Evolutionary conservation across 2,329 filamentous ascomycete genomes (phyloP).

Genomic region (Colletotrichum ledebouriae): DNA sequence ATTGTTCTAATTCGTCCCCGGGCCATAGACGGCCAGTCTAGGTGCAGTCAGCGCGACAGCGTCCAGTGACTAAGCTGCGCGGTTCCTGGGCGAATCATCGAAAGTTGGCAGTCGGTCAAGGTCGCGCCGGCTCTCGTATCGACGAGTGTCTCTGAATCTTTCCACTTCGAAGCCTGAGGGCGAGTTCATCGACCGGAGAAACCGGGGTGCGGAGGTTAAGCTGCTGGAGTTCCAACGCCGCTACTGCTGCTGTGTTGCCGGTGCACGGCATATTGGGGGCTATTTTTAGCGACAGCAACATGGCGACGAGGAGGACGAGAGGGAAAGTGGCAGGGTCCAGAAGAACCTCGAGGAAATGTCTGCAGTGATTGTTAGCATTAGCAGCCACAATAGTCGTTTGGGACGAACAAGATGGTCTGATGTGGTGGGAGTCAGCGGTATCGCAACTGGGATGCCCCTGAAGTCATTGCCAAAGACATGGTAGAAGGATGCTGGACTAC

Average conservation of each 20-base stretch:
- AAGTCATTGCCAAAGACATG: constrained; percentile 31
- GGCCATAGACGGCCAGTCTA: background rate
- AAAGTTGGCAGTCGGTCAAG: constrained; percentile 11
- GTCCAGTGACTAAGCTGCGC: constrained; percentile 16
- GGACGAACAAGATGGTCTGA: constrained; percentile 40
- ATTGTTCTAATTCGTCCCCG: constrained; percentile 11
- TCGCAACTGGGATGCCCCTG: constrained; percentile 21
- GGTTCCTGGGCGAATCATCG: constrained; percentile 22
- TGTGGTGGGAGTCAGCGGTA: constrained; percentile 20
- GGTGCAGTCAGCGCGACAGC: constrained; percentile 2
- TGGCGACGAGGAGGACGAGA: background rate
- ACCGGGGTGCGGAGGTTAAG: background rate
- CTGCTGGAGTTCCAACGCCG: background rate
- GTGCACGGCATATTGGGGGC: constrained; percentile 12
- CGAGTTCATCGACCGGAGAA: background rate
- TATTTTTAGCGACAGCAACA: constrained; percentile 33
- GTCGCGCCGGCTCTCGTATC: constrained; percentile 7
- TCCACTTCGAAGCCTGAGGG: constrained; percentile 1
- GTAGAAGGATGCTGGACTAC: constrained; percentile 31
- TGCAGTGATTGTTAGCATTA: constrained; percentile 4
- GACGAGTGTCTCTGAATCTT: constrained; percentile 8
- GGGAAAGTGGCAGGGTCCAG: background rate
- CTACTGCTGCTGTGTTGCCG: background rate
- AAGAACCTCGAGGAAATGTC: background rate
- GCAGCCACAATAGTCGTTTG: constrained; percentile 5